Percentiles rank a stretch among this genome's conserved stretches.
These are phyloP conservation scores for Puccinia hordei DNA, from an alignment of 1,284 basidiomycete species.

Conservation along the genomic window DNA sequence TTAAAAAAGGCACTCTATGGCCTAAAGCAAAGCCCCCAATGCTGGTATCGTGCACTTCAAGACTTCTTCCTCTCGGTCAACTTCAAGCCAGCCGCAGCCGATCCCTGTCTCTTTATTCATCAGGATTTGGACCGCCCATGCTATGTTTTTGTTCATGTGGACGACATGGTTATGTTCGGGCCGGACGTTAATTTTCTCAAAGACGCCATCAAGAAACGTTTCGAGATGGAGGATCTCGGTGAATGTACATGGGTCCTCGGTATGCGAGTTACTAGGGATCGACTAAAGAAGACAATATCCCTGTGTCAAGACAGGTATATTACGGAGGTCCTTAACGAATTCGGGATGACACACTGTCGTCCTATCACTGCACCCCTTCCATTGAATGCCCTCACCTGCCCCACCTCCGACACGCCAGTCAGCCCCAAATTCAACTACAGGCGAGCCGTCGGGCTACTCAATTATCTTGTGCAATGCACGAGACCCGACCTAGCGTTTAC, in stretches of 20 bases:
- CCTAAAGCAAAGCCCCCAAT: constrained; percentile 19
- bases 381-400: neutral
- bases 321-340: neutral
- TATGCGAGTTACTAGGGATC: neutral
- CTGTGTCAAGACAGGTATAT: constrained; percentile 2
- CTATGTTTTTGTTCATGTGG: constrained; percentile 11
- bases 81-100: neutral
- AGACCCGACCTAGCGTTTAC: constrained; percentile 13
- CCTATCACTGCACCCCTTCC: neutral
- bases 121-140: neutral
- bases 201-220: neutral
- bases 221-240: constrained; percentile 31
- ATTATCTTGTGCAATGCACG: neutral
- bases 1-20: constrained; percentile 8
- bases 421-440: neutral
- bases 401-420: neutral
- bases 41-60: constrained; percentile 7
- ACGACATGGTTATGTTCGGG: neutral
- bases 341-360: neutral
- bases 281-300: neutral
- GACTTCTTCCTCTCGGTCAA: neutral
- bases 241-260: neutral
- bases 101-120: constrained; percentile 17
- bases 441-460: neutral
- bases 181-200: neutral